Evolutionary conservation across 768 basidiomycete genomes (phyloP).

Genomic region (Lyophyllum decastes): DNA sequence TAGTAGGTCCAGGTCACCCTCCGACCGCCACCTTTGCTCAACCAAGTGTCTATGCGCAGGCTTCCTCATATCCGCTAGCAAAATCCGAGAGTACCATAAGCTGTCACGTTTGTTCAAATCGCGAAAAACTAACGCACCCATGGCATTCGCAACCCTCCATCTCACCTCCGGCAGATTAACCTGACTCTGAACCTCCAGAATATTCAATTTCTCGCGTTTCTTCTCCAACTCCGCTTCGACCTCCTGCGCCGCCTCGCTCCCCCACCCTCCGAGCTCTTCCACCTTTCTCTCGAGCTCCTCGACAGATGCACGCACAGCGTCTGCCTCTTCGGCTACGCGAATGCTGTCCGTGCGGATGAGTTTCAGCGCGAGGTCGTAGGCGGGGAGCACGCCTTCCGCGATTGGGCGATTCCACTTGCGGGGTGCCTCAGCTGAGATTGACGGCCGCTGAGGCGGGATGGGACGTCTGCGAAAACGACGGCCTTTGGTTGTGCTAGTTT

Average conservation of each 20-base stretch:
- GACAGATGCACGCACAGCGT: constrained; percentile 33
- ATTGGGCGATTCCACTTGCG: constrained; percentile 69
- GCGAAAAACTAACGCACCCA: constrained; percentile 52
- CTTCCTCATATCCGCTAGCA: constrained; percentile 64
- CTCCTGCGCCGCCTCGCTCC: constrained; percentile 25
- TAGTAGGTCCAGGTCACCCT: constrained; percentile 82
- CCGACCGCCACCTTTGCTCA: constrained; percentile 84
- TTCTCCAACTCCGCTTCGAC: constrained; percentile 40
- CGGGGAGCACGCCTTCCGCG: constrained; percentile 62
- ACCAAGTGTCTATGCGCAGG: constrained; percentile 76
- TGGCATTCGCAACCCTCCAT: constrained; percentile 78
- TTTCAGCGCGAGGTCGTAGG: constrained; percentile 83
- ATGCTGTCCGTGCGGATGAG: constrained; percentile 66
- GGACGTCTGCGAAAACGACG: constrained; percentile 28
- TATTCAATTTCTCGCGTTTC: constrained; percentile 49
- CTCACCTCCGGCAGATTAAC: constrained; percentile 83
- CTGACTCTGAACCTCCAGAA: constrained; percentile 78
- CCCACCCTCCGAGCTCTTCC: constrained; percentile 26
- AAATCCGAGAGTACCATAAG: not conserved
- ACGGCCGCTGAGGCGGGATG: constrained; percentile 41
- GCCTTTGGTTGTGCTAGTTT: constrained; percentile 25
- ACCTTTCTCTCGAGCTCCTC: constrained; percentile 23
- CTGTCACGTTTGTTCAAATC: not conserved
- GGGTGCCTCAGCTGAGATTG: constrained; percentile 51
- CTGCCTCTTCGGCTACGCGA: constrained; percentile 45